Evolutionary conservation across 768 basidiomycete genomes (phyloP).

Genomic region (Pilatotrama ljubarskyi): DNA sequence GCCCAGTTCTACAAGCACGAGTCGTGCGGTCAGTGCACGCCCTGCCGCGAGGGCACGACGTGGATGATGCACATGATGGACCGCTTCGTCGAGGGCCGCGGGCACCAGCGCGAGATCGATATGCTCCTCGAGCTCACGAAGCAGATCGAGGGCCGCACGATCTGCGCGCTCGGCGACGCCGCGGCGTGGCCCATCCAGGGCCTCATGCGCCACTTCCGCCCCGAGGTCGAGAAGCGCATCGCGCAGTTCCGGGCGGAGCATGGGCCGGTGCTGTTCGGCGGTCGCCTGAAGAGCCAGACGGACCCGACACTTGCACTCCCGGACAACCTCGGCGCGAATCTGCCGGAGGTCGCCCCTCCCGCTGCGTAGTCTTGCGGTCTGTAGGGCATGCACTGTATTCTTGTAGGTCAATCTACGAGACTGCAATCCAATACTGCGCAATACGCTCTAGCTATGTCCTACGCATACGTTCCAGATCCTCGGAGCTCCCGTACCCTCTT

Average conservation of each 20-base stretch:
- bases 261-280: constrained; percentile 89
- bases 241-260: constrained; percentile 69
- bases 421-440: no score
- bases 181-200: constrained; percentile 99
- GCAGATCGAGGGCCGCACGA: constrained; percentile 96
- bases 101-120: constrained; percentile 92
- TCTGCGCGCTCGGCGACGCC: constrained; percentile 95
- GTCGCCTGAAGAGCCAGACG: constrained; percentile 65
- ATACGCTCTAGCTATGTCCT: no score
- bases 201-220: constrained; percentile 96
- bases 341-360: constrained; percentile 39
- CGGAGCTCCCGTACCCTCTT: no score
- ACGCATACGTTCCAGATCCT: no score
- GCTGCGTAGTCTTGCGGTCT: no score
- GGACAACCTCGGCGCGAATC: constrained; percentile 66
- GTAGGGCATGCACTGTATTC: no score
- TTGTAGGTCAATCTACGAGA: no score
- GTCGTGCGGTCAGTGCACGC: constrained; percentile 96
- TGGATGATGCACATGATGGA: constrained; percentile 99
- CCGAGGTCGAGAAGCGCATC: constrained; percentile 90
- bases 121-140: constrained; percentile 98
- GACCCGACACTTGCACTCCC: constrained; percentile 71
- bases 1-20: constrained; percentile 95
- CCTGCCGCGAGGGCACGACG: constrained; percentile 91
- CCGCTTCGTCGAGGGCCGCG: constrained; percentile 89